Evolutionary conservation across 1,284 basidiomycete genomes (phyloP), one percentile per base, ranked within the genome.

Genomic region (Malassezia dermatis): DNA sequence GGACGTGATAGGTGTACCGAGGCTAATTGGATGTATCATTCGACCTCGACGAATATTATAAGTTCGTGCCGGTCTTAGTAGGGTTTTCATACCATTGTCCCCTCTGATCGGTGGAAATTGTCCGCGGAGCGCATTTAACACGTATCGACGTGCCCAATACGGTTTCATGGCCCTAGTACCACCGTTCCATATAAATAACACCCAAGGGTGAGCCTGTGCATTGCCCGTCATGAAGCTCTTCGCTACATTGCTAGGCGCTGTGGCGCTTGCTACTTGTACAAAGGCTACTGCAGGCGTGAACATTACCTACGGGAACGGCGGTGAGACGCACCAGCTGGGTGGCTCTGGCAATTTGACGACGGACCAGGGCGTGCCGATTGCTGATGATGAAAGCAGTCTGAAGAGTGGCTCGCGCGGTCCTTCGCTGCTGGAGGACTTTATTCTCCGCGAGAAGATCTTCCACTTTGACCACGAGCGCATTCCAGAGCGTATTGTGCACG

Each of bases 401-500:
- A 48, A 26, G n/a, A 21, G 21, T 15, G 52, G 52, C n/a, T 35
- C 45, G 28, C 45, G 46, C 12, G 52, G 52, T 4, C 45, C 45
- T 5, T 41, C 46, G 37, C 52, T 65, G 28, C 56, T 67, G 19
- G 62, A 67, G 55, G 65, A 67, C 52, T 63, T 63, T 51, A 39
- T 51, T n/a, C 55, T 63, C 19, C 62, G 64, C 45, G 64, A 91
- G 77, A 79, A 87, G 53, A 81, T 93, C 63, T 84, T 86, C 37
- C 88, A 91, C 80, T 91, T 93, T 71, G 86, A 88, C 77, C 83
- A 88, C 53, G 89, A 94, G 79, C 85, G 90, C 4, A 91, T 95
- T 72, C 90, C 90, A 19, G 91, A 93, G 81, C 87, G 89, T 76
- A 86, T 90, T 51, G 87, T 52, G 34, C 77, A 78, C 61, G 76